phyloP scores from a whole-genome alignment of 257 asterid genomes.

The Salvia rosmarinus region DNA sequence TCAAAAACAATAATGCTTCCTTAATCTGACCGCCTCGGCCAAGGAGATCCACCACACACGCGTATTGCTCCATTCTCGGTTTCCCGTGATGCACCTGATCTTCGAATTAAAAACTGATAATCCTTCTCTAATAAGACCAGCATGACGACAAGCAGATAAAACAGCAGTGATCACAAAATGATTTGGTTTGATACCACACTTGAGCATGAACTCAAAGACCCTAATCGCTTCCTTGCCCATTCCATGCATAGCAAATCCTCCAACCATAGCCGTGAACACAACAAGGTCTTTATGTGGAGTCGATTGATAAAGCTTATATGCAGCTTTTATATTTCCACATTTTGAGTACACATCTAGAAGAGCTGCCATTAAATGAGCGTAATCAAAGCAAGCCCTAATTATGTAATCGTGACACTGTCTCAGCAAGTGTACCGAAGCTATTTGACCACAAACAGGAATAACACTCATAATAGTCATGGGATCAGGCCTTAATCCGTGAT shows the following conservation, averaged over 20 bases:
- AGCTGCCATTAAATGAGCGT: slow-evolving; percentile 62
- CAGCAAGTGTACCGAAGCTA: slow-evolving; percentile 66
- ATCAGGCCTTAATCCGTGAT: slow-evolving; percentile 61
- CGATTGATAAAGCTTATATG: slow-evolving; percentile 65
- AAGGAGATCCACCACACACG: slow-evolving; percentile 83
- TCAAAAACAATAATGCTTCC: slow-evolving; percentile 66
- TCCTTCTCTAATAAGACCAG: slow-evolving; percentile 79
- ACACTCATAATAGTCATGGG: slow-evolving; percentile 64
- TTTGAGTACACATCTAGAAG: slow-evolving; percentile 69
- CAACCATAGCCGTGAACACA: slow-evolving; percentile 77
- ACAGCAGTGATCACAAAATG: slow-evolving; percentile 70
- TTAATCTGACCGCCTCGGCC: slow-evolving; percentile 70
- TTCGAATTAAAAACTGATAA: slow-evolving; percentile 58
- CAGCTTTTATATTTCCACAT: slow-evolving; percentile 67
- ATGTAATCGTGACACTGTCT: slow-evolving; percentile 77
- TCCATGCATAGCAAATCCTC: slow-evolving; percentile 90
- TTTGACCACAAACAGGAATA: slow-evolving; percentile 70
- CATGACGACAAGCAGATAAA: slow-evolving; percentile 82
- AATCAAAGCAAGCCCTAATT: slow-evolving; percentile 53
- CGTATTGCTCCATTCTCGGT: slow-evolving; percentile 79
- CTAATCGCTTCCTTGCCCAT: slow-evolving; percentile 66
- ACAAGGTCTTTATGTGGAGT: slow-evolving; percentile 64
- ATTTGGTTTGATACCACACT: slow-evolving; percentile 65
- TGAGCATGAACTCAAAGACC: slow-evolving; percentile 61
- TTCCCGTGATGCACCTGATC: slow-evolving; percentile 51